Evolutionary conservation across 1,284 basidiomycete species (phyloP).

Genomic region (Microbotryum intermedium): DNA sequence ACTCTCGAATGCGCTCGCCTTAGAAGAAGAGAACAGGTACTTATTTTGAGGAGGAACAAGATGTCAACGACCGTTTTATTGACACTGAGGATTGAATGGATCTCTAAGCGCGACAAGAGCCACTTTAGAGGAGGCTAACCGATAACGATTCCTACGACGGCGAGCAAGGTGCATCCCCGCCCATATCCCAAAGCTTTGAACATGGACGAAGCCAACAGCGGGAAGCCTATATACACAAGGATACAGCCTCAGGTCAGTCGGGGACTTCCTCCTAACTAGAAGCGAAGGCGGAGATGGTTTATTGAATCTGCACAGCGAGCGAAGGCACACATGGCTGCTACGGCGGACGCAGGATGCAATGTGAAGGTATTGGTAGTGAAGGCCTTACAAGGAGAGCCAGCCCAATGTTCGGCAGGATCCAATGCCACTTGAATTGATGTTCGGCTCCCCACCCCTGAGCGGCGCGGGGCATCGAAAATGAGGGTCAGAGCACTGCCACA

Average conservation of each 20-base stretch:
- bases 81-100: not conserved
- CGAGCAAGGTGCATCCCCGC: conserved; percentile 37
- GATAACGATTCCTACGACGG: conserved; percentile 31
- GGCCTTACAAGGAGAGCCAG: conserved; percentile 14
- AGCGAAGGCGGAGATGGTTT: too few species aligned
- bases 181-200: conserved; percentile 35
- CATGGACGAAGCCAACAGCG: conserved; percentile 34
- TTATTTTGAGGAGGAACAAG: not conserved
- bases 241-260: too few species aligned
- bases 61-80: not conserved
- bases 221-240: conserved; percentile 12
- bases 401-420: conserved; percentile 47
- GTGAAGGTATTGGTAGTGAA: conserved; percentile 28
- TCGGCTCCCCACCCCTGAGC: conserved; percentile 64
- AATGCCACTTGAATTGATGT: conserved; percentile 48
- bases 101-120: conserved; percentile 21
- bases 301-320: conserved; percentile 36
- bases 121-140: conserved; percentile 36
- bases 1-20: conserved; percentile 13
- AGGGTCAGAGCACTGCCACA: too few species aligned
- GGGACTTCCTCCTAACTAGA: too few species aligned
- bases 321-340: conserved; percentile 34
- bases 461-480: too few species aligned
- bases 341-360: conserved; percentile 36
- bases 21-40: conserved; percentile 8